Evolutionary conservation across 2,329 filamentous ascomycete genomes (phyloP).

Genomic region (Monascus ruber): DNA sequence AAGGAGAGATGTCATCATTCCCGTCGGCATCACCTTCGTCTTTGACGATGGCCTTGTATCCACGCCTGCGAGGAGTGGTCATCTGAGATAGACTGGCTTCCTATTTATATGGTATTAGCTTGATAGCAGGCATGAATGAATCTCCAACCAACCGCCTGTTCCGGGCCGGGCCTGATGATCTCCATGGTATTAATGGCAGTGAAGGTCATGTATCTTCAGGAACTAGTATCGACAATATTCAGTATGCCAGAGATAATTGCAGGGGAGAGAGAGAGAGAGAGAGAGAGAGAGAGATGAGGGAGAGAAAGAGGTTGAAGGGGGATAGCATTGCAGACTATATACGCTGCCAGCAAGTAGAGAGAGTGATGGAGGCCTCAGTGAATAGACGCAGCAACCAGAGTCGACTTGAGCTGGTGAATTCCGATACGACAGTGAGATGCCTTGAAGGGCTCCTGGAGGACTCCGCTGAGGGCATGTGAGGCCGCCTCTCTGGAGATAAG

Average conservation of each 20-base stretch:
- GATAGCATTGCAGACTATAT: too few relatives aligned
- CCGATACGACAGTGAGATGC: too few relatives aligned
- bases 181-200: too few relatives aligned
- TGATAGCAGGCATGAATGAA: not conserved
- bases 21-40: constrained; percentile 1
- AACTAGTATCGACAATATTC: too few relatives aligned
- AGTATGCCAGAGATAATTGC: not conserved
- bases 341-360: too few relatives aligned
- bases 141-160: not conserved
- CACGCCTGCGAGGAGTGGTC: constrained; percentile 11
- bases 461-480: not conserved
- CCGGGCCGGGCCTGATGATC: too few relatives aligned
- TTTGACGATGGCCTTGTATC: constrained; percentile 6
- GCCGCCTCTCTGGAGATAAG: too few relatives aligned
- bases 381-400: not conserved
- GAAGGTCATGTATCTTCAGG: too few relatives aligned
- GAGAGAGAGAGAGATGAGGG: too few relatives aligned
- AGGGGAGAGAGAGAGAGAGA: not conserved
- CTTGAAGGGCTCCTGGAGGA: not conserved
- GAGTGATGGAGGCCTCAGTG: too few relatives aligned
- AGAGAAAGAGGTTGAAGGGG: too few relatives aligned
- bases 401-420: not conserved
- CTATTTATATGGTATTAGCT: not conserved
- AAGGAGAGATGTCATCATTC: constrained; percentile 1
- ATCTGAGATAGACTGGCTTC: not conserved